phyloP scores from a whole-genome alignment of 345 rosid genomes.

The Gossypium rotundifolium region DNA sequence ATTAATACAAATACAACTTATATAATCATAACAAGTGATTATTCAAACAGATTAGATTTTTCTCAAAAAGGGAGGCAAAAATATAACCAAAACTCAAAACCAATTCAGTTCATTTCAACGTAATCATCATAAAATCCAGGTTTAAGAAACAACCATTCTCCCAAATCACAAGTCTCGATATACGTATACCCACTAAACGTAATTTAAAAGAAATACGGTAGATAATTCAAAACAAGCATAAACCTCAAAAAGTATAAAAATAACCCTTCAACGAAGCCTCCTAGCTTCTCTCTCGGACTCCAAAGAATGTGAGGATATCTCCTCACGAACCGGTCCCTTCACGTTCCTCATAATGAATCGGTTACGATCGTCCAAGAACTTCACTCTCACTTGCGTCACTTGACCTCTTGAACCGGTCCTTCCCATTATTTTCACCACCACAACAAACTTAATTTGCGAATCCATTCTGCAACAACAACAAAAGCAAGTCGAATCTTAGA shows the following conservation, averaged over 20 bases:
- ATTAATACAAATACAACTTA: no score
- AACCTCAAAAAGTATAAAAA: neutral
- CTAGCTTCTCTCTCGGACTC: constrained; percentile 16
- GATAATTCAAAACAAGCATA: neutral
- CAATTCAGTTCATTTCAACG: neutral
- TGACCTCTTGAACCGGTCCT: constrained; percentile 88
- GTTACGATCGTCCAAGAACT: constrained; percentile 59
- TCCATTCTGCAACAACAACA: constrained; percentile 48
- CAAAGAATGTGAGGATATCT: constrained; percentile 12
- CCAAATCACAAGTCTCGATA: neutral
- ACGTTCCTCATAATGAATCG: constrained; percentile 73
- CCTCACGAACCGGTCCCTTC: constrained; percentile 15
- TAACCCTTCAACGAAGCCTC: neutral
- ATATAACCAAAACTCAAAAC: neutral
- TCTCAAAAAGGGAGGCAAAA: no score
- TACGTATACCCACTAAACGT: neutral
- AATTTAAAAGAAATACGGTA: neutral
- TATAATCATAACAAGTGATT: no score
- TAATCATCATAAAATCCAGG: neutral
- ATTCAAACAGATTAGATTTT: no score
- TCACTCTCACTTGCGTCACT: constrained; percentile 84
- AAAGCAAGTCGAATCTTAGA: neutral
- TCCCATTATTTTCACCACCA: constrained; percentile 86
- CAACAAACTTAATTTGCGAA: constrained; percentile 66
- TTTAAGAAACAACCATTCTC: neutral